Base-by-base conservation (phyloP, 495 filamentous ascomycete species). In the Aeminium ludgeri region DNA sequence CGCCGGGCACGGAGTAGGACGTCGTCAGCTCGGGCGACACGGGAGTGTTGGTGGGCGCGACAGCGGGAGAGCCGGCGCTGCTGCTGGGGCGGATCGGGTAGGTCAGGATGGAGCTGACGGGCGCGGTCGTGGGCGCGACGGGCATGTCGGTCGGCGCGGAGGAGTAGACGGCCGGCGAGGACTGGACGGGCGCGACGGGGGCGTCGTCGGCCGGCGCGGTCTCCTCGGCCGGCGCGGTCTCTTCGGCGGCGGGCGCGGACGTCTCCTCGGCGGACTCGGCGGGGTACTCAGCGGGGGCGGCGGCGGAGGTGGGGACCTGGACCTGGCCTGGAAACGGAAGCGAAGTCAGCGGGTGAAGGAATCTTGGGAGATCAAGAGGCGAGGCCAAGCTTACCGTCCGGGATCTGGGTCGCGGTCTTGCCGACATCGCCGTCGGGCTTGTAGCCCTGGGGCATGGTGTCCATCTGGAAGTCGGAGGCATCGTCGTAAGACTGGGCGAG, bases 321-420 rank as follows among this genome's bases (percentile, higher is more conserved):
- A 44, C 34, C 18, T 44, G 41, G 33, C 41, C 41, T 44, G 31
- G 11, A n/a, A 12, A 20, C 27, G 23, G 16, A 27, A 13, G 40
- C 25, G 17, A 43, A 20, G 35, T 15, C 30, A 18, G 20, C 13
- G 10, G n/a, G 33, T 16, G 37, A n/a, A n/a, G n/a, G n/a, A n/a
- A 30, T 45, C 29, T 25, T 27, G 19, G 7, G 12, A 13, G 25
- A 17, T 15, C 8, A 27, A 23, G 17, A 8, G 17, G 15, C 15
- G 28, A 3, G 15, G 6, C 33, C 4, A 23, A 5, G 18, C 41
- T 29, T 34, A 48, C 45, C 40, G 25, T 45, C 41, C 10, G 13
- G 18, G 45, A 48, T 48, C 31, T 48, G 45, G 11, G 10, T 15
- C 23, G 40, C 45, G 34, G 18, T 18, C 19, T 5, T 23, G 7